These are phyloP conservation scores for Hsuehochloa calcarea DNA, from an alignment of 176 grass and related monocot genomes.

Conservation along the genomic window DNA sequence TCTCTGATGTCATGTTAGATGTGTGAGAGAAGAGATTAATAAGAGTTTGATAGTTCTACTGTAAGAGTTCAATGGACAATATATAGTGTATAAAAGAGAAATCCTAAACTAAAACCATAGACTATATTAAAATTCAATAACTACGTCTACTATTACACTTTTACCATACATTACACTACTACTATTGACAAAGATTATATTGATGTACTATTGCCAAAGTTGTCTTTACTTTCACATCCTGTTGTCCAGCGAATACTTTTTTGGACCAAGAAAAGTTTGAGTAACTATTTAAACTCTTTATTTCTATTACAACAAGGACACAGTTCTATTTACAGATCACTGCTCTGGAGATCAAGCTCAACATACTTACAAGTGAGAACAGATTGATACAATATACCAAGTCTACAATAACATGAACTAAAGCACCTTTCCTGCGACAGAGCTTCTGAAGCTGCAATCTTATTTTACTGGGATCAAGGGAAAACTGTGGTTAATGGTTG, in stretches of 20 bases:
- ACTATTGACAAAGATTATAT: background rate
- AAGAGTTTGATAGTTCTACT: too few relatives aligned
- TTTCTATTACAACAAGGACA: conserved; percentile 31
- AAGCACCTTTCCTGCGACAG: conserved; percentile 21
- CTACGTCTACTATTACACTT: too few relatives aligned
- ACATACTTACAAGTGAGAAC: background rate
- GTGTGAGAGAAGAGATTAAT: too few relatives aligned
- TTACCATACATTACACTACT: too few relatives aligned
- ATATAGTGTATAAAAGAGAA: too few relatives aligned
- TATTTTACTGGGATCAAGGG: conserved; percentile 44
- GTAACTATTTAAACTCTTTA: background rate
- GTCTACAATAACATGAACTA: conserved; percentile 30
- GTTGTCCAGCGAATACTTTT: background rate
- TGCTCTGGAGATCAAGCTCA: conserved; percentile 12
- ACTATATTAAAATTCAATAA: too few relatives aligned
- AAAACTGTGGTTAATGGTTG: conserved; percentile 31
- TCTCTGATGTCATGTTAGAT: too few relatives aligned
- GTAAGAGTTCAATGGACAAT: too few relatives aligned
- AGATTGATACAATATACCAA: conserved; percentile 23
- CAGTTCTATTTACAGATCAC: conserved; percentile 35
- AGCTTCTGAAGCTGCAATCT: conserved; percentile 40
- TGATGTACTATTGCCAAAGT: background rate
- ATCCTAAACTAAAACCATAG: too few relatives aligned
- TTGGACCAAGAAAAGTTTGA: background rate
- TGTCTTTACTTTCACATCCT: conserved; percentile 9